Conservation (phyloP, 306 rosid genomes). For the Fragaria vesca region DNA sequence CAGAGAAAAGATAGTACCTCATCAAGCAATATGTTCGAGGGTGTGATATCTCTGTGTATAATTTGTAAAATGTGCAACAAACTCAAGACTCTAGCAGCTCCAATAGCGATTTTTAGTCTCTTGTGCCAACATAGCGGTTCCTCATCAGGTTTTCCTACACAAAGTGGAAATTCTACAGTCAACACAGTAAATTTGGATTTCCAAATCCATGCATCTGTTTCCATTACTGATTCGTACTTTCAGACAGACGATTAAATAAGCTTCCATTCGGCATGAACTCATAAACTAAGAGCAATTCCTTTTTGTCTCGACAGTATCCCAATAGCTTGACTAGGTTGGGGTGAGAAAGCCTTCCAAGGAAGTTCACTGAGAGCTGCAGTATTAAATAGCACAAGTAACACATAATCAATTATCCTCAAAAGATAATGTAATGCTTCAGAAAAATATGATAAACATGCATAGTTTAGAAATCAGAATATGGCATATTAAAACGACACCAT, state of each 20-base stretch:
- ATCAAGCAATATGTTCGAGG: conserved; percentile 83
- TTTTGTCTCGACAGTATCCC: conserved; percentile 65
- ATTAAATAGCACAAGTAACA: conserved; percentile 13
- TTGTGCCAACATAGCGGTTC: conserved; percentile 66
- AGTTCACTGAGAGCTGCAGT: conserved; percentile 70
- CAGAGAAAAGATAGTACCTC: conserved; percentile 38
- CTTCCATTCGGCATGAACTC: conserved; percentile 83
- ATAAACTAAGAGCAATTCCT: conserved; percentile 78
- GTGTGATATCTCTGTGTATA: conserved; percentile 80
- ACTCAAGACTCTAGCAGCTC: conserved; percentile 81
- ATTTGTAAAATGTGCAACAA: conserved; percentile 69
- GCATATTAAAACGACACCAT: neutral
- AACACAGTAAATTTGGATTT: conserved; percentile 7
- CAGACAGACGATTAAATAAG: conserved; percentile 81
- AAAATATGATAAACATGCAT: no score
- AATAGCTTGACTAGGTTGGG: conserved; percentile 76
- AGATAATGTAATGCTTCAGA: neutral
- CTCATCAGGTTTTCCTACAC: conserved; percentile 47
- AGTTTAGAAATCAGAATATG: neutral
- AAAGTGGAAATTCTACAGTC: conserved; percentile 3
- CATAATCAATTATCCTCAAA: neutral
- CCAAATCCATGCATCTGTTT: neutral
- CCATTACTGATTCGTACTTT: conserved; percentile 47
- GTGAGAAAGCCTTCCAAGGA: conserved; percentile 75
- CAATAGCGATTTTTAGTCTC: conserved; percentile 68